Conservation (phyloP, 164 flowering plant species). For the Cinnamomum chago region DNA sequence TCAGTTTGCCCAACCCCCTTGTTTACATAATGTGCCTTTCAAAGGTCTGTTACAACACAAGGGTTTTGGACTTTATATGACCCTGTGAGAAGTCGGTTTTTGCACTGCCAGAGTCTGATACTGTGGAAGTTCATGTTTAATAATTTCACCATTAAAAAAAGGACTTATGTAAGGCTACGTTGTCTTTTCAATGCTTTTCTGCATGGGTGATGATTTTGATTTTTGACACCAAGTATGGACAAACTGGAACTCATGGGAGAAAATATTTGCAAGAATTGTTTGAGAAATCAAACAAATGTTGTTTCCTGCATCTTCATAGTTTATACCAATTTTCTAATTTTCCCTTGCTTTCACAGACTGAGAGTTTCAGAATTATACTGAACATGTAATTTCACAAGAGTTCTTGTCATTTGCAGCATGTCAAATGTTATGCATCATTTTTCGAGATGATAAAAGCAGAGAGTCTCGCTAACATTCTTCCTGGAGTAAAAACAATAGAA, state of each 20-base stretch:
- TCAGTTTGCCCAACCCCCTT: too few relatives aligned
- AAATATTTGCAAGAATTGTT: background rate
- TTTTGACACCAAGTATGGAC: background rate
- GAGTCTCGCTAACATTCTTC: constrained; percentile 59
- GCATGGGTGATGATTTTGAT: background rate
- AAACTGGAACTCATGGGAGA: background rate
- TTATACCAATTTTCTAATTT: background rate
- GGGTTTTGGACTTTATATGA: background rate
- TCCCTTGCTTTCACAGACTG: background rate
- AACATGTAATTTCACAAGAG: background rate
- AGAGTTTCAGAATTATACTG: background rate
- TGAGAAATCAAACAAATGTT: background rate
- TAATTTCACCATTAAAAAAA: too few relatives aligned
- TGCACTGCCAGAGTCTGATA: background rate
- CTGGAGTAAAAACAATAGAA: constrained; percentile 62
- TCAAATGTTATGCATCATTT: constrained; percentile 60
- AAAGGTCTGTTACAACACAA: background rate
- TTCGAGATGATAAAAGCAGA: constrained; percentile 64
- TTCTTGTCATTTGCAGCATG: constrained; percentile 38
- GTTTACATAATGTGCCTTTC: background rate
- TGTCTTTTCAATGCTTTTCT: background rate
- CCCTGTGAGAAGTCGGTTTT: background rate
- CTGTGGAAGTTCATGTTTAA: background rate
- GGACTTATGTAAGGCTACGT: background rate
- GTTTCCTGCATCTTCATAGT: background rate